Conservation (phyloP, 345 rosid genomes). For the Alliaria petiolata region DNA sequence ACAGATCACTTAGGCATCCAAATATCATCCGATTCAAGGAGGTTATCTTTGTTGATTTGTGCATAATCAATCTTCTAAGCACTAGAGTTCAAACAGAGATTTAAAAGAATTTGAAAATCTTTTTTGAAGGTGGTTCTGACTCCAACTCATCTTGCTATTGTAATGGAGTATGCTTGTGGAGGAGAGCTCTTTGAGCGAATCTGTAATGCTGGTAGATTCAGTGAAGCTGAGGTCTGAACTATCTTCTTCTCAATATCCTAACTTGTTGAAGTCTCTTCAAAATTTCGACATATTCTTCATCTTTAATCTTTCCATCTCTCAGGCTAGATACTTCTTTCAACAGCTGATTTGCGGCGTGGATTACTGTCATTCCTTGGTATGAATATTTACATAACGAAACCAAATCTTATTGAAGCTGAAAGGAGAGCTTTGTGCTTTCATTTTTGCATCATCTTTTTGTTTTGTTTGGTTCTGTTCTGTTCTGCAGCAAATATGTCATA, state of each 20-base stretch:
- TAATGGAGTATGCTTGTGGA: slow-evolving; percentile 92
- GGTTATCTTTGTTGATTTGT: slow-evolving; percentile 32
- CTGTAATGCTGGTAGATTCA: slow-evolving; percentile 87
- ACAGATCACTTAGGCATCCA: slow-evolving; percentile 88
- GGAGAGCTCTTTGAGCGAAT: slow-evolving; percentile 91
- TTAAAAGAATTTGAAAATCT: neutral
- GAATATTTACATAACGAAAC: neutral
- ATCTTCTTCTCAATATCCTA: neutral
- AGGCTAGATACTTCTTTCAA: slow-evolving; percentile 96
- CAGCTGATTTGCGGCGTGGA: slow-evolving; percentile 83
- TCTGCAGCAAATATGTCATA: slow-evolving; percentile 87
- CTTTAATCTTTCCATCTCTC: slow-evolving; percentile 9
- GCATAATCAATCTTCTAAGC: neutral
- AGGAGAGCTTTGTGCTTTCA: neutral
- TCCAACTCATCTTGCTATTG: slow-evolving; percentile 83
- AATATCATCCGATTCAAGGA: slow-evolving; percentile 91
- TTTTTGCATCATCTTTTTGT: slow-evolving; percentile 1
- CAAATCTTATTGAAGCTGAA: neutral
- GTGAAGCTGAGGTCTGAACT: slow-evolving; percentile 74
- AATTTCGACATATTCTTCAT: neutral
- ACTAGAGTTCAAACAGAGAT: neutral
- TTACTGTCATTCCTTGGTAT: slow-evolving; percentile 74
- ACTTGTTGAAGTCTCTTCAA: neutral
- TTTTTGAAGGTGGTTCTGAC: slow-evolving; percentile 64
- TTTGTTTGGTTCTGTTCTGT: slow-evolving; percentile 5